These are phyloP conservation scores for Aspergillus sp. DNA, from an alignment of 2,329 filamentous ascomycete species.

Conservation along the genomic window DNA sequence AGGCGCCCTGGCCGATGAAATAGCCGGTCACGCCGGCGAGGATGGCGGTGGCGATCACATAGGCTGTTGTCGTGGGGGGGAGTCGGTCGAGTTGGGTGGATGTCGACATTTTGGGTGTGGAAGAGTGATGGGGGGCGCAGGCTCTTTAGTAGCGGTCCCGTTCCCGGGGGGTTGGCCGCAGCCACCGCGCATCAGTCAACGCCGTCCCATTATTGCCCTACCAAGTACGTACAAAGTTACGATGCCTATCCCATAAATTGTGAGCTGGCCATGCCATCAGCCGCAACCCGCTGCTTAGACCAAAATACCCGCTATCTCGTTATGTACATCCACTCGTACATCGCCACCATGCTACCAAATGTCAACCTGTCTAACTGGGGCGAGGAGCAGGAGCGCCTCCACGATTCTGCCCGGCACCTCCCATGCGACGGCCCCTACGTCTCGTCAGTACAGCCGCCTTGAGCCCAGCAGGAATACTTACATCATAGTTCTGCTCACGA, in stretches of 20 bases:
- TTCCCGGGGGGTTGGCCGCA: no score
- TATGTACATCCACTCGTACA: conserved; percentile 26
- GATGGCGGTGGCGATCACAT: conserved; percentile 64
- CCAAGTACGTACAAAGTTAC: no score
- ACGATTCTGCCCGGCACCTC: conserved; percentile 9
- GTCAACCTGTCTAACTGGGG: conserved; percentile 11
- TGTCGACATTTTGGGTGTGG: conserved; percentile 23
- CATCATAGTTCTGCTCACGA: conserved; percentile 54
- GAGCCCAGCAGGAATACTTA: conserved; percentile 38
- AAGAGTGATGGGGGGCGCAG: no score
- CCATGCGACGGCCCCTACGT: conserved; percentile 21
- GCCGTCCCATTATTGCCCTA: no score
- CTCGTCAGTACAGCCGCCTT: no score
- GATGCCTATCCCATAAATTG: no score
- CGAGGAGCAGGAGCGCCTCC: conserved; percentile 10
- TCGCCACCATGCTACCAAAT: conserved; percentile 6
- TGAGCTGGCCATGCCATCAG: no score
- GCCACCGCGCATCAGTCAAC: no score
- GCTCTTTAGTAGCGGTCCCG: no score
- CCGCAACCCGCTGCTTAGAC: no score
- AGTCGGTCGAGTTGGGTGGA: conserved; percentile 26
- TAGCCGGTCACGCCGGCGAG: conserved; percentile 69
- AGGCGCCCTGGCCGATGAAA: conserved; percentile 55
- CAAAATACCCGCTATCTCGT: conserved; percentile 12
- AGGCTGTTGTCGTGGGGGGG: conserved; percentile 46